Base-by-base conservation (phyloP, 352 stramenopile genomes). In the Phytophthora palmivora region DNA sequence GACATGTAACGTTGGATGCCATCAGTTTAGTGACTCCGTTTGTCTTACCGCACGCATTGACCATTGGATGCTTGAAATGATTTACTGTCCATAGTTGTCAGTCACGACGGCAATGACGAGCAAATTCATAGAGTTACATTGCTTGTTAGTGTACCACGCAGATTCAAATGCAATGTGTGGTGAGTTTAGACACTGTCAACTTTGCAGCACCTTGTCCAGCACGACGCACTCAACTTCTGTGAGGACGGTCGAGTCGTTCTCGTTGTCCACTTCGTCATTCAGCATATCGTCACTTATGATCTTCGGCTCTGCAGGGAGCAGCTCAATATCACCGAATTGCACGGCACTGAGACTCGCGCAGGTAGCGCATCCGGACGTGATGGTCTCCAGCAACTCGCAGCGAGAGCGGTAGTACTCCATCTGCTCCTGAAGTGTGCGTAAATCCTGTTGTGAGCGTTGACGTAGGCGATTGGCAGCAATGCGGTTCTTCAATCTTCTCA, bases 401-500 rank as follows among this genome's bases (percentile, higher is more conserved):
- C 74, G 76, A 16, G 62, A 30, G 41, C 66, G 70, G 61, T 65
- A 79, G 52, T 44, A 55, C 44, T 58, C 54, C 0, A 87, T 54
- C 39, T 79, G 63, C 14, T 58, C 60, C 36, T 83, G 57, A 4
- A 89, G 53, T 15, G 83, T 60, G 33, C 61, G 70, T 36, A 84
- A 58, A 45, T 72, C 54, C 43, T 83, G 52, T 59, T 86, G 73
- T 56, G 70, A 83, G 49, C 75, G 80, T 52, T 87, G 66, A 41
- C 78, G 80, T 10, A 84, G 48, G 3, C 78, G 65, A 14, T 51
- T 67, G 12, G 74, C 70, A 1, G 73, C 64, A 38, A 86, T 81
- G 36, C 80, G 77, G 66, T 86, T 89, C 65, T 89, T 87, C 24
- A 87, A 43, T 21, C 72, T 67, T 58, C 70, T 79, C 45, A 87